Conservation (phyloP, 768 basidiomycete species). For the Arthromyces matolae region DNA sequence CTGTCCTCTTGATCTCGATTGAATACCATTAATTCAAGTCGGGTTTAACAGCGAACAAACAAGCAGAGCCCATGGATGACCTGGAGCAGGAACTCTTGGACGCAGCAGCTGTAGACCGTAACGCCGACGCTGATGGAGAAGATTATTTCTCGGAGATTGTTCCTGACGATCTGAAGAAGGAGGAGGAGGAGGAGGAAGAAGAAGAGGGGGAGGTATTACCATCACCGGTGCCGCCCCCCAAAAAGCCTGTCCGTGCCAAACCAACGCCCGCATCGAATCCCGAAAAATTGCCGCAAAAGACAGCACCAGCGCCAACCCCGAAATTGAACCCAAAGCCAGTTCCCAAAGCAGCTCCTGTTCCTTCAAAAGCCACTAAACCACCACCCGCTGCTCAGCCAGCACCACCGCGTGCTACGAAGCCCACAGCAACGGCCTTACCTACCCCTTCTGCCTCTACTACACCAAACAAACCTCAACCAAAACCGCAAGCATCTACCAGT, state of each 20-base stretch:
- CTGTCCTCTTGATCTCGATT: neutral
- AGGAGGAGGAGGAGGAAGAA: constrained; percentile 35
- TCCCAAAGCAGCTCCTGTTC: neutral
- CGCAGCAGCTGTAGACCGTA: constrained; percentile 24
- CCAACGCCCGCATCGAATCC: neutral
- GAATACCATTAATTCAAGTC: neutral
- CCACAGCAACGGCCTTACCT: constrained; percentile 7
- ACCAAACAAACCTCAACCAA: constrained; percentile 9
- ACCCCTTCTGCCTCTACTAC: neutral
- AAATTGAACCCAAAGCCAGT: neutral
- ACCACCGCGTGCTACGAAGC: constrained; percentile 16
- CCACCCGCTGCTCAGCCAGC: constrained; percentile 23
- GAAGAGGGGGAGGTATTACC: constrained; percentile 31
- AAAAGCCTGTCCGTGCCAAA: neutral
- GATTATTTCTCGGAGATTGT: constrained; percentile 43
- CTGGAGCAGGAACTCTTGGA: constrained; percentile 23
- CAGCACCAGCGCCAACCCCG: neutral
- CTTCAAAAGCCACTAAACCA: constrained; percentile 6
- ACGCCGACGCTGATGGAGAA: constrained; percentile 34
- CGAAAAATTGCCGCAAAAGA: neutral
- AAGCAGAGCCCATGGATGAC: constrained; percentile 23
- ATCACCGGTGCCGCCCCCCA: constrained; percentile 10
- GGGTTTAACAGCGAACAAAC: too few relatives aligned
- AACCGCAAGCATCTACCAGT: constrained; percentile 6
- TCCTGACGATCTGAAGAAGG: constrained; percentile 22